phyloP scores from a whole-genome alignment of 192 early-diverging fungal genomes.

The Backusella morwellensis region DNA sequence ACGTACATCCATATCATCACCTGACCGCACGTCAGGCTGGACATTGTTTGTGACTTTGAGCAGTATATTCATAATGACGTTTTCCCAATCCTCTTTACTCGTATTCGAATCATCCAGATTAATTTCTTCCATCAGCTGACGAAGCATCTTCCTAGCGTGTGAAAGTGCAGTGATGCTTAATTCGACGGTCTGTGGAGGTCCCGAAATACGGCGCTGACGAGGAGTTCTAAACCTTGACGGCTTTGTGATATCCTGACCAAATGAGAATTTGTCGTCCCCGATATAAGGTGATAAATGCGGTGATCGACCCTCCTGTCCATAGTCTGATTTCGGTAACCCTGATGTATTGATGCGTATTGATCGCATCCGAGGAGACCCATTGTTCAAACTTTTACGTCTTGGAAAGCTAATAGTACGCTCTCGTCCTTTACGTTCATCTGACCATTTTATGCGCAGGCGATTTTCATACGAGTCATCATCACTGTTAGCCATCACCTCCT shows the following conservation, averaged over 20 bases:
- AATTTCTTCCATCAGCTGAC: slow-evolving; percentile 69
- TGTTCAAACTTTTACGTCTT: slow-evolving; percentile 41
- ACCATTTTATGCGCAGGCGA: slow-evolving; percentile 33
- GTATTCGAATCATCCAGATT: slow-evolving; percentile 41
- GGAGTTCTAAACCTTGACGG: slow-evolving; percentile 21
- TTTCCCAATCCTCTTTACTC: slow-evolving; percentile 58
- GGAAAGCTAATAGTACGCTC: slow-evolving; percentile 40
- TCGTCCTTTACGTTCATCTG: slow-evolving; percentile 51
- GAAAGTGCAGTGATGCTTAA: slow-evolving; percentile 62
- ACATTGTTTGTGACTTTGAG: slow-evolving; percentile 62
- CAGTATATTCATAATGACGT: slow-evolving; percentile 68
- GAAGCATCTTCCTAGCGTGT: slow-evolving; percentile 68
- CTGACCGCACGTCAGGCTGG: slow-evolving; percentile 62
- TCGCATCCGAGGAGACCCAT: slow-evolving; percentile 4
- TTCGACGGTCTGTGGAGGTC: slow-evolving; percentile 39
- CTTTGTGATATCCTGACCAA: slow-evolving; percentile 16
- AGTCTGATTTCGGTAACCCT: slow-evolving; percentile 34
- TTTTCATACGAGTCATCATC: slow-evolving; percentile 45
- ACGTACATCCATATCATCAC: slow-evolving; percentile 86
- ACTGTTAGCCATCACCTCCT: slow-evolving; percentile 27
- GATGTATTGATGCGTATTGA: slow-evolving; percentile 21
- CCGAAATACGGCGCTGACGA: slow-evolving; percentile 33
- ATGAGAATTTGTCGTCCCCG: slow-evolving; percentile 22
- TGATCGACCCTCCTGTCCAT: neutral
- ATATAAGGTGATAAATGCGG: slow-evolving; percentile 19